Evolutionary conservation across 1,284 basidiomycete genomes (phyloP).

Genomic region (Cronartium quercuum): DNA sequence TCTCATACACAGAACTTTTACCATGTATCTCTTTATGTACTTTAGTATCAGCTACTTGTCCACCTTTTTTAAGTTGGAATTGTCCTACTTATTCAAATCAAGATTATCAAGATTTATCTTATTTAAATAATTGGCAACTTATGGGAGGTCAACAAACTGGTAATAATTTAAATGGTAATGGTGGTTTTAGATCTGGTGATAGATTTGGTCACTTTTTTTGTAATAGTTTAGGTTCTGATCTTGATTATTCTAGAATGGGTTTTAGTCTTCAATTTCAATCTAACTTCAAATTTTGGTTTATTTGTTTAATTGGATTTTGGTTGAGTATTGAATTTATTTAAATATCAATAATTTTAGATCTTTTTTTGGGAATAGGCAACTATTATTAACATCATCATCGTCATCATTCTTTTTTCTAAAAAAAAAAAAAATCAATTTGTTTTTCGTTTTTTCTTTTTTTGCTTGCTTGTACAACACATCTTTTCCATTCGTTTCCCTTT

Average conservation of each 20-base stretch:
- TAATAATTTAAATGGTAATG: background rate
- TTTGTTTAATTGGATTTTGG: too few relatives aligned
- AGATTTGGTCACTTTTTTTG: slow-evolving; percentile 42
- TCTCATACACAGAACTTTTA: slow-evolving; percentile 45
- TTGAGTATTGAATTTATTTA: too few relatives aligned
- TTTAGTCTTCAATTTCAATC: too few relatives aligned
- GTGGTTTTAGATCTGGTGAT: slow-evolving; percentile 30
- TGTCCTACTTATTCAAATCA: slow-evolving; percentile 42
- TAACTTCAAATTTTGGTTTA: too few relatives aligned
- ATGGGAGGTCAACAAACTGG: slow-evolving; percentile 33
- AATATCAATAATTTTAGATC: too few relatives aligned
- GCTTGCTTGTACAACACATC: too few relatives aligned
- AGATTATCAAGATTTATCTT: slow-evolving; percentile 22
- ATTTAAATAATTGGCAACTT: slow-evolving; percentile 12
- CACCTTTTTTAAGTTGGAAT: slow-evolving; percentile 43
- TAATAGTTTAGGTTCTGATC: slow-evolving; percentile 39
- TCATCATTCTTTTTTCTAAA: too few relatives aligned
- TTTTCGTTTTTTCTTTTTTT: too few relatives aligned
- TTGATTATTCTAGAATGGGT: slow-evolving; percentile 16
- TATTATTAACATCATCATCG: too few relatives aligned
- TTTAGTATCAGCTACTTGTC: slow-evolving; percentile 45
- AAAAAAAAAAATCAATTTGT: too few relatives aligned
- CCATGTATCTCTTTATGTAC: slow-evolving; percentile 45
- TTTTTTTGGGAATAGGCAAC: too few relatives aligned
- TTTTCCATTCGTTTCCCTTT: too few relatives aligned